Evolutionary conservation across 805 yeast genomes (phyloP).

Genomic region (Saccharomycopsis malanga): DNA sequence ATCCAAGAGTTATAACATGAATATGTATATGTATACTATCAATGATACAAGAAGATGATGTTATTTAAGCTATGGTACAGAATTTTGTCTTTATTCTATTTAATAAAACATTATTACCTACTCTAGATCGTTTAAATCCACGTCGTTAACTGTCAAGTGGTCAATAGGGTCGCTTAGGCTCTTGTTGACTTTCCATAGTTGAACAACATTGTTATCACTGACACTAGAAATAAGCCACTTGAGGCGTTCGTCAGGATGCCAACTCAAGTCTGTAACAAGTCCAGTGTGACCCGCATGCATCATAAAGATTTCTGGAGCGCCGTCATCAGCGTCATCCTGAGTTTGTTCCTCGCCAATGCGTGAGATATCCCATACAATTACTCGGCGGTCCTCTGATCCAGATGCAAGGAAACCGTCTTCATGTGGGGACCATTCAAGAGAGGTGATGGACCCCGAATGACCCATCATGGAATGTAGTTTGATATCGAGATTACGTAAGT

Average conservation of each 20-base stretch:
- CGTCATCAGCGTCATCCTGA: conserved; percentile 86
- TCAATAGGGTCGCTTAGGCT: conserved; percentile 29
- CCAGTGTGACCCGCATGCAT: conserved; percentile 92
- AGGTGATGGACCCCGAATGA: conserved; percentile 65
- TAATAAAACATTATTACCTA: too few relatives aligned
- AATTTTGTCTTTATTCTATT: too few relatives aligned
- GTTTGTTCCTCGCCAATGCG: conserved; percentile 79
- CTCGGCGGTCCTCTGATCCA: conserved; percentile 69
- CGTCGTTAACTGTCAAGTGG: conserved; percentile 17
- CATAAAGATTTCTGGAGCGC: conserved; percentile 81
- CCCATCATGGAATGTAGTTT: conserved; percentile 71
- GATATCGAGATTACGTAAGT: conserved; percentile 42
- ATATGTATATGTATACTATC: too few relatives aligned
- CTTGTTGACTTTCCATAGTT: conserved; percentile 38
- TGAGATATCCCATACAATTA: conserved; percentile 73
- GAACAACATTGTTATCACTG: conserved; percentile 39
- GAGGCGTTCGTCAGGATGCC: conserved; percentile 48
- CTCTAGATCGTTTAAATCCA: conserved; percentile 26
- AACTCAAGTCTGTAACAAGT: conserved; percentile 62
- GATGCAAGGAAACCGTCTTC: conserved; percentile 72
- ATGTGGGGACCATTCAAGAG: conserved; percentile 71
- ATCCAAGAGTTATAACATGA: too few relatives aligned
- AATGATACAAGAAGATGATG: too few relatives aligned
- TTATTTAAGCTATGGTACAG: too few relatives aligned
- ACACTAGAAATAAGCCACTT: conserved; percentile 71